Evolutionary conservation across 768 basidiomycete species (phyloP).

Genomic region (Podaxis sp.): DNA sequence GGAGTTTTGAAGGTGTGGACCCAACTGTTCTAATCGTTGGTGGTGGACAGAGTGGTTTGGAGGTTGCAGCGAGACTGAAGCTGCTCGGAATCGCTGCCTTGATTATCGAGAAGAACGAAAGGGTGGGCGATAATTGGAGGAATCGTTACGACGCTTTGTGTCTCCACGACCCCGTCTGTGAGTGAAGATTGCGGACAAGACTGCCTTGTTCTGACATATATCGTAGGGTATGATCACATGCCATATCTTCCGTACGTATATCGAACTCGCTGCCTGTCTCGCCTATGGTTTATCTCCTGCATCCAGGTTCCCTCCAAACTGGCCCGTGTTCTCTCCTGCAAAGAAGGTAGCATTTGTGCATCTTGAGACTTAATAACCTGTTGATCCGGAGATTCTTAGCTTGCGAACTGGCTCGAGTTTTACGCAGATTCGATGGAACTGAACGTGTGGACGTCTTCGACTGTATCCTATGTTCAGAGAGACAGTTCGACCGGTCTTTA

Average conservation of each 20-base stretch:
- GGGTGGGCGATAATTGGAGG: slow-evolving; percentile 64
- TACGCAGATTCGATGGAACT: slow-evolving; percentile 62
- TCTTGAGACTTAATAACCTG: not conserved
- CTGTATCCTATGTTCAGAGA: slow-evolving; percentile 37
- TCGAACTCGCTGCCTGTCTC: not conserved
- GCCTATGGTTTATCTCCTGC: not conserved
- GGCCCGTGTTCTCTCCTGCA: slow-evolving; percentile 60
- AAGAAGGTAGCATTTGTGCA: slow-evolving; percentile 28
- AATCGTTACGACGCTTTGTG: slow-evolving; percentile 59
- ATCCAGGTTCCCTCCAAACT: slow-evolving; percentile 53
- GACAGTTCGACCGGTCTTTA: slow-evolving; percentile 20
- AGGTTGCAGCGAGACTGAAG: slow-evolving; percentile 60
- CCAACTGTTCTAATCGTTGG: slow-evolving; percentile 61
- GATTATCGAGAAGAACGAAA: slow-evolving; percentile 55
- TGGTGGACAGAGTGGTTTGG: slow-evolving; percentile 63
- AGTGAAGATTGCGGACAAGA: slow-evolving; percentile 26
- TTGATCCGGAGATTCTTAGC: slow-evolving; percentile 25
- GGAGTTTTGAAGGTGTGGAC: slow-evolving; percentile 43
- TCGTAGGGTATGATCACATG: slow-evolving; percentile 32
- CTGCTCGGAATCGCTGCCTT: slow-evolving; percentile 50
- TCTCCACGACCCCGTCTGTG: slow-evolving; percentile 57
- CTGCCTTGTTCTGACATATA: not conserved
- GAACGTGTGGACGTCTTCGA: slow-evolving; percentile 60
- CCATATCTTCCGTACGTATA: slow-evolving; percentile 19
- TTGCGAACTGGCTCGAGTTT: slow-evolving; percentile 63